phyloP scores from a whole-genome alignment of 192 early-diverging fungal genomes.

The Coemansia asiatica region DNA sequence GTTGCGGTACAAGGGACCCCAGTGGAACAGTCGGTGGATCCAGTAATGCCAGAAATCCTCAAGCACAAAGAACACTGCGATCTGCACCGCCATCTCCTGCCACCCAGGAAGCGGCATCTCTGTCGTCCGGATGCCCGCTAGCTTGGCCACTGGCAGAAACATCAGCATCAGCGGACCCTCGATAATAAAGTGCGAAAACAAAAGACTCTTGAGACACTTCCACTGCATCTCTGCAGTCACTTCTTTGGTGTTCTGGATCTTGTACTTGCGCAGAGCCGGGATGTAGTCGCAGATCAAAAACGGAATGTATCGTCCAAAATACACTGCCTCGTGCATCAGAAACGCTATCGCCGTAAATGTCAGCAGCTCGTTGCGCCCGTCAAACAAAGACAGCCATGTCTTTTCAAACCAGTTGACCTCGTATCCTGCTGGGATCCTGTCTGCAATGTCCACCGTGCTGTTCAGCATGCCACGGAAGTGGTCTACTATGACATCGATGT shows the following conservation, averaged over 20 bases:
- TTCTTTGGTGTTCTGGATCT: slow-evolving; percentile 76
- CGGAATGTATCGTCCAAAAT: slow-evolving; percentile 90
- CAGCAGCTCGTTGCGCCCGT: slow-evolving; percentile 68
- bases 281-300: slow-evolving; percentile 83
- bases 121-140: slow-evolving; percentile 82
- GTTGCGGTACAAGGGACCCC: slow-evolving; percentile 79
- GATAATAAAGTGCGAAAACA: slow-evolving; percentile 75
- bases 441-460: slow-evolving; percentile 31
- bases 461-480: slow-evolving; percentile 37
- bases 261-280: slow-evolving; percentile 83
- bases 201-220: slow-evolving; percentile 70
- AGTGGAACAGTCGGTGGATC: slow-evolving; percentile 86
- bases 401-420: slow-evolving; percentile 54
- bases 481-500: slow-evolving; percentile 20
- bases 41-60: slow-evolving; percentile 95
- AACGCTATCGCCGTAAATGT: slow-evolving; percentile 76
- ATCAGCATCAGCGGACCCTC: slow-evolving; percentile 86
- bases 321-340: slow-evolving; percentile 86
- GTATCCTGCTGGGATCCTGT: slow-evolving; percentile 39
- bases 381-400: slow-evolving; percentile 66
- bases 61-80: slow-evolving; percentile 74
- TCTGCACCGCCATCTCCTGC: slow-evolving; percentile 66
- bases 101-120: slow-evolving; percentile 81
- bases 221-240: slow-evolving; percentile 67
- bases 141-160: slow-evolving; percentile 81